phyloP scores from a whole-genome alignment of 345 rosid genomes.

The Citrus medica region DNA sequence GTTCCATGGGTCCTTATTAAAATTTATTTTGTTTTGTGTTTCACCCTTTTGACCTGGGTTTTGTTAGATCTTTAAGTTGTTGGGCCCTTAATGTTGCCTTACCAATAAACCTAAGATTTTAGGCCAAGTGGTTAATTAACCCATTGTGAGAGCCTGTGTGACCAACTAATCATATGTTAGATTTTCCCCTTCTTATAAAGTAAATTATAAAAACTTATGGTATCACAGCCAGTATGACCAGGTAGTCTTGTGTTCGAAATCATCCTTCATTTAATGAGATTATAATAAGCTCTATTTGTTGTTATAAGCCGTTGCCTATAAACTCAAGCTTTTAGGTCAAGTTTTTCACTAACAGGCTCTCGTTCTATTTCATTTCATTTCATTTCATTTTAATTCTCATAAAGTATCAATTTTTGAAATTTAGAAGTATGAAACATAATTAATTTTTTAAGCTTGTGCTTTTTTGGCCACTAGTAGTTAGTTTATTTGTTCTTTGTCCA shows the following conservation, averaged over 20 bases:
- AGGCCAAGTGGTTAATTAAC: not conserved
- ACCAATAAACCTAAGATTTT: not conserved
- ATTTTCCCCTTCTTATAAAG: not conserved
- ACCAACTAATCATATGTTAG: not conserved
- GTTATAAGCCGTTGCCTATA: not conserved
- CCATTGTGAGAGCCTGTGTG: not conserved
- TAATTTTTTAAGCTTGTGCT: not conserved
- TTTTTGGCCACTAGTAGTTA: not conserved
- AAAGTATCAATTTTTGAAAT: not conserved
- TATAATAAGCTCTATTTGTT: not conserved
- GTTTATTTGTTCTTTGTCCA: not conserved
- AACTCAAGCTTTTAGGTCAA: not conserved
- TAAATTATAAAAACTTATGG: too few species aligned
- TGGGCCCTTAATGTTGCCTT: not conserved
- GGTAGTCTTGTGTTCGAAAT: too few species aligned
- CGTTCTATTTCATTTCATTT: constrained; percentile 2
- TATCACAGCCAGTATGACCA: too few species aligned
- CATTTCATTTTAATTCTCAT: not conserved
- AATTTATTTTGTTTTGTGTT: not conserved
- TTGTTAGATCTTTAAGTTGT: not conserved
- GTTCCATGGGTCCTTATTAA: not conserved
- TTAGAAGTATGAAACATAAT: not conserved
- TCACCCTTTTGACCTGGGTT: not conserved
- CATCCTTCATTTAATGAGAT: not conserved
- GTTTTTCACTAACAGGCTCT: not conserved